phyloP scores from a whole-genome alignment of 345 rosid species.

The Salix viminalis region DNA sequence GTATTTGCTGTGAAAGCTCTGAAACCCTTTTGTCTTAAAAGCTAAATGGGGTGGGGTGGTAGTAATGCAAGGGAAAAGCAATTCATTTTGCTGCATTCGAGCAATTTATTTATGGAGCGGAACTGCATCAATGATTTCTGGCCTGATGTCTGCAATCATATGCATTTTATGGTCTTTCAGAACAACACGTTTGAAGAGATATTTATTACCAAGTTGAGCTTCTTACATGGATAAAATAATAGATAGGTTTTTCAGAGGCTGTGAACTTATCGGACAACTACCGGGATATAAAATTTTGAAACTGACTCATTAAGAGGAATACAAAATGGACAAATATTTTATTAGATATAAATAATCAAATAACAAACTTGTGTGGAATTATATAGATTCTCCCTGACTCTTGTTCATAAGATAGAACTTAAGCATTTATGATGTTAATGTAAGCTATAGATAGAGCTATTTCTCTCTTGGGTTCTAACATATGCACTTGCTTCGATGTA shows the following conservation, averaged over 20 bases:
- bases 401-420: neutral
- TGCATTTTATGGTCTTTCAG: neutral
- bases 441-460: neutral
- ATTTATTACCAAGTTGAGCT: neutral
- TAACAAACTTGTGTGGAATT: neutral
- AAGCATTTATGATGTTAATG: neutral
- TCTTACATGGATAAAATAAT: neutral
- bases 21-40: neutral
- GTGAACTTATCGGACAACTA: neutral
- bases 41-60: neutral
- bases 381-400: neutral
- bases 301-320: neutral
- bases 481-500: neutral
- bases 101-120: neutral
- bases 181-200: neutral
- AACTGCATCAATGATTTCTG: neutral
- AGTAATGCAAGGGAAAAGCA: neutral
- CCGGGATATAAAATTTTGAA: neutral
- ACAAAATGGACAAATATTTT: neutral
- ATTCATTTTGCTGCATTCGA: neutral
- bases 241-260: neutral
- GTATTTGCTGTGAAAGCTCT: neutral
- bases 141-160: neutral
- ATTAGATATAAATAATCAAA: neutral
- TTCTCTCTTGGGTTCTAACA: neutral